A percentile compares a stretch with the other conserved stretches of the same genome.
These are phyloP conservation scores for Tylopilus sp. DNA, from an alignment of 768 basidiomycete species.

Conservation along the genomic window DNA sequence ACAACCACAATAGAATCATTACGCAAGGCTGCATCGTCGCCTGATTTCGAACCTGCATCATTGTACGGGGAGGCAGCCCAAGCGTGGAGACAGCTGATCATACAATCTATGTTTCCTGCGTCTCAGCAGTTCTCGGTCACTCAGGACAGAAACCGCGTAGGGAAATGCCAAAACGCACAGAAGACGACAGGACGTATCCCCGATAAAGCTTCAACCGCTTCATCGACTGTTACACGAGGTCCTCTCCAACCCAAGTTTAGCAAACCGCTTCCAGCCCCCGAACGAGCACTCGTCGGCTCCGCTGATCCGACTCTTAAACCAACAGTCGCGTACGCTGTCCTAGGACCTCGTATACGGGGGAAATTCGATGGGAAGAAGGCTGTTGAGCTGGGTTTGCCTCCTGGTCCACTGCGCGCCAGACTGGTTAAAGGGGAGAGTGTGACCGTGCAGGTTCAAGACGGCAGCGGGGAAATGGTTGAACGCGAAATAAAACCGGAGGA, in stretches of 20 bases:
- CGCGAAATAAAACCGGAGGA: conserved; percentile 60
- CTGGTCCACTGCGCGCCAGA: conserved; percentile 52
- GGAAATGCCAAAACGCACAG: conserved; percentile 9
- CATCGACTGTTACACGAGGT: conserved; percentile 8
- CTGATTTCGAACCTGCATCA: conserved; percentile 27
- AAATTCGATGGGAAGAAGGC: conserved; percentile 76
- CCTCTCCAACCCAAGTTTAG: conserved; percentile 16
- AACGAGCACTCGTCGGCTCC: conserved; percentile 15
- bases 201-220: not conserved
- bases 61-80: conserved; percentile 46
- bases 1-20: conserved; percentile 7
- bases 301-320: conserved; percentile 25
- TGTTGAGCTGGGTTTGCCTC: conserved; percentile 55
- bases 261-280: conserved; percentile 22
- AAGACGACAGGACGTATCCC: conserved; percentile 7
- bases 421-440: conserved; percentile 67
- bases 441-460: conserved; percentile 49
- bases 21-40: conserved; percentile 19
- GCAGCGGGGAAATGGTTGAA: conserved; percentile 38
- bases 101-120: conserved; percentile 62
- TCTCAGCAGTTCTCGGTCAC: conserved; percentile 18
- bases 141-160: conserved; percentile 7
- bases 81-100: conserved; percentile 50
- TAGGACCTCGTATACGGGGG: conserved; percentile 52
- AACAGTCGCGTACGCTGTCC: conserved; percentile 47